Percentiles rank a stretch among this genome's conserved stretches.
phyloP scores from a whole-genome alignment of 108 stramenopile species.

The Nitzschia inconspicua region DNA sequence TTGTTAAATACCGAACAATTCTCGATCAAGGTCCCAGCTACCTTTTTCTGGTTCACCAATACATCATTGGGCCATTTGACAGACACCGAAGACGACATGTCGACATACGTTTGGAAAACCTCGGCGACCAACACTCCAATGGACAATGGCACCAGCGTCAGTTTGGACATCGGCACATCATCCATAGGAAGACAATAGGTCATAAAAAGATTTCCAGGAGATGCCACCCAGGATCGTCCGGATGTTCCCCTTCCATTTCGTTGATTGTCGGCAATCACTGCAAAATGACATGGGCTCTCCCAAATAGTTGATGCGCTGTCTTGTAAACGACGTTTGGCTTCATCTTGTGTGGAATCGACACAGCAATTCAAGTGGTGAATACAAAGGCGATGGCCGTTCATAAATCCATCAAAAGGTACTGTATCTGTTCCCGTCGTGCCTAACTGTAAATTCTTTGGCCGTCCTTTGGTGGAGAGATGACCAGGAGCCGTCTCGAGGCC shows the following conservation, averaged over 20 bases:
- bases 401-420: too few relatives aligned
- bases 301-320: background rate
- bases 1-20: conserved; percentile 2
- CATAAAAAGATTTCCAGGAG: conserved; percentile 43
- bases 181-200: conserved; percentile 35
- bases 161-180: conserved; percentile 15
- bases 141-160: conserved; percentile 44
- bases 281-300: background rate
- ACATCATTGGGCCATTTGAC: conserved; percentile 96
- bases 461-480: too few relatives aligned
- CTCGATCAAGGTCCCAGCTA: conserved; percentile 67
- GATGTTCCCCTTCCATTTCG: conserved; percentile 43
- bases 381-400: too few relatives aligned
- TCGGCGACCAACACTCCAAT: conserved; percentile 40
- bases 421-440: too few relatives aligned
- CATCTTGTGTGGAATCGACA: conserved; percentile 50
- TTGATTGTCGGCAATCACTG: conserved; percentile 41
- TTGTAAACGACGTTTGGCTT: conserved; percentile 27
- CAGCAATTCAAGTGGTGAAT: conserved; percentile 6
- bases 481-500: too few relatives aligned
- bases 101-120: background rate
- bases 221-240: conserved; percentile 43
- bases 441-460: too few relatives aligned
- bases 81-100: conserved; percentile 12
- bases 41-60: conserved; percentile 52